phyloP scores from a whole-genome alignment of 129 eudicot genomes.

The Chrysanthemum makinoi region DNA sequence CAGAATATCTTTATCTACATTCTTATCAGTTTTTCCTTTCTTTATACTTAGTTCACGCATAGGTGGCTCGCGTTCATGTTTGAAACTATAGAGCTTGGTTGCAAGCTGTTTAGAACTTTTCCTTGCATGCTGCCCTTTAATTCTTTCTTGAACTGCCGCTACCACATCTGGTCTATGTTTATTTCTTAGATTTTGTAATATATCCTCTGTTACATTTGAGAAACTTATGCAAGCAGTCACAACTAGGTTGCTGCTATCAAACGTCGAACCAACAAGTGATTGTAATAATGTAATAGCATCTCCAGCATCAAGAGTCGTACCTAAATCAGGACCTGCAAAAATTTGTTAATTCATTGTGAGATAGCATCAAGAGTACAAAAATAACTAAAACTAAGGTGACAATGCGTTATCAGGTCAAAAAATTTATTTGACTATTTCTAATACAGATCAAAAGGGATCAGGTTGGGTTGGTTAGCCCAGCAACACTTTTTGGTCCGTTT shows the following conservation, averaged over 20 bases:
- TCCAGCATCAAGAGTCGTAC: slow-evolving; percentile 85
- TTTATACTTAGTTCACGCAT: slow-evolving; percentile 42
- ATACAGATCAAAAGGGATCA: not conserved
- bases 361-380: not conserved
- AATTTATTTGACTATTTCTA: not conserved
- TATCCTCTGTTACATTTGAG: slow-evolving; percentile 63
- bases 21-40: slow-evolving; percentile 34
- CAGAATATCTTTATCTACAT: slow-evolving; percentile 14
- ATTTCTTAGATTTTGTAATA: slow-evolving; percentile 55
- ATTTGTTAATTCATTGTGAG: slow-evolving; percentile 4
- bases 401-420: not conserved
- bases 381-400: slow-evolving; percentile 6
- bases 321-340: slow-evolving; percentile 78
- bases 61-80: slow-evolving; percentile 55
- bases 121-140: slow-evolving; percentile 47
- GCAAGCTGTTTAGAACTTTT: slow-evolving; percentile 78
- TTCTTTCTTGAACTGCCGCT: slow-evolving; percentile 63
- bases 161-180: slow-evolving; percentile 83
- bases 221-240: slow-evolving; percentile 96
- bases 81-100: slow-evolving; percentile 87
- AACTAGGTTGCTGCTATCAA: slow-evolving; percentile 94
- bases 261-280: slow-evolving; percentile 82
- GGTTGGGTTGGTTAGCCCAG: not conserved
- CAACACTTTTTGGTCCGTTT: not conserved
- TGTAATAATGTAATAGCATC: slow-evolving; percentile 86